Conservation (phyloP, 345 rosid species). For the Citrus mangshanensis region DNA sequence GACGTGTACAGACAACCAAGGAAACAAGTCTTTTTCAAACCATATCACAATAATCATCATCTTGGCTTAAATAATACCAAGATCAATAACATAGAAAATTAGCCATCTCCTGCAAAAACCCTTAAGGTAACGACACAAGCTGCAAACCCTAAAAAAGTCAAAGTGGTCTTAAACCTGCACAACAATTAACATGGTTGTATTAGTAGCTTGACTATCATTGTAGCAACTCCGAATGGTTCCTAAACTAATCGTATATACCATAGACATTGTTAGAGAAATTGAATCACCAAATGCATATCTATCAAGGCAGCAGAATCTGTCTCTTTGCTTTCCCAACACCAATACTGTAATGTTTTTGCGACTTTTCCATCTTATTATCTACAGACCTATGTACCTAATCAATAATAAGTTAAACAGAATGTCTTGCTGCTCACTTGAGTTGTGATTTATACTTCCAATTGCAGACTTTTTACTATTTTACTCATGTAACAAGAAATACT, state of each 20-base stretch:
- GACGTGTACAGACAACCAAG: background rate
- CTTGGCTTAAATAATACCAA: background rate
- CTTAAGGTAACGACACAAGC: background rate
- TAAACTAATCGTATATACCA: background rate
- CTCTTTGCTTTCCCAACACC: background rate
- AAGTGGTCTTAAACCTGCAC: background rate
- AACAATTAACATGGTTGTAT: background rate
- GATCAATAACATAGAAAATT: background rate
- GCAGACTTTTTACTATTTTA: background rate
- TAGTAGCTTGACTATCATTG: background rate
- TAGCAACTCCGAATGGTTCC: background rate
- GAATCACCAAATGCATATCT: background rate
- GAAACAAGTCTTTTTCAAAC: background rate
- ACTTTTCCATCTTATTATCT: background rate
- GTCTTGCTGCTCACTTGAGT: background rate
- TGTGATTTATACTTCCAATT: background rate
- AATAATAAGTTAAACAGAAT: background rate
- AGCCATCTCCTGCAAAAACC: background rate
- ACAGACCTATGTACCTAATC: background rate
- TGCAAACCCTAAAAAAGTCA: background rate
- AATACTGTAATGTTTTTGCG: background rate
- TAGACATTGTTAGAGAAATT: background rate
- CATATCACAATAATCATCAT: background rate
- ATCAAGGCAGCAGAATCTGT: background rate
- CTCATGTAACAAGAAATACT: background rate